A percentile compares a stretch with the other conserved stretches of the same genome.
Conservation (phyloP, 495 filamentous ascomycete genomes). For the Aspergillus heteromorphus region DNA sequence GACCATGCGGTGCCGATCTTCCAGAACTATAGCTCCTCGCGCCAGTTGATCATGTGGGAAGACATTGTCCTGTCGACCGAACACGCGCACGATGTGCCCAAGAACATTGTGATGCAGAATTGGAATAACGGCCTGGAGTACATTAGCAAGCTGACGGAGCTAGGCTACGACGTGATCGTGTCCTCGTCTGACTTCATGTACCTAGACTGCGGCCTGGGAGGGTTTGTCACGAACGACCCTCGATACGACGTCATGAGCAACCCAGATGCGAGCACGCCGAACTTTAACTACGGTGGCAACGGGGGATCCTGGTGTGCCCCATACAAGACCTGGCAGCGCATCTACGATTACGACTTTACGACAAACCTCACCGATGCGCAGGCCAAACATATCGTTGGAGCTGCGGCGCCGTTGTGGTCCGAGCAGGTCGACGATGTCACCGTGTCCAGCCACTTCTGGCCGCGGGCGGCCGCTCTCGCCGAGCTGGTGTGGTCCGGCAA, state of each 20-base stretch:
- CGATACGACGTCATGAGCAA: slow-evolving; percentile 49
- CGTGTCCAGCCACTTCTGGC: slow-evolving; percentile 47
- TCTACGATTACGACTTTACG: slow-evolving; percentile 57
- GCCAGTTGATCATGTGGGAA: slow-evolving; percentile 54
- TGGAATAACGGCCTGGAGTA: slow-evolving; percentile 51
- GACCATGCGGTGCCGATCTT: slow-evolving; percentile 52
- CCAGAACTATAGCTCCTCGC: slow-evolving; percentile 28
- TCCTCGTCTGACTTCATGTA: slow-evolving; percentile 51
- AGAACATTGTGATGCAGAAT: slow-evolving; percentile 48
- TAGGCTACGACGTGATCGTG: slow-evolving; percentile 51
- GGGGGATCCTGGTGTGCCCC: slow-evolving; percentile 55
- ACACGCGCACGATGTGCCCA: slow-evolving; percentile 42
- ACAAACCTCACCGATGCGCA: slow-evolving; percentile 40
- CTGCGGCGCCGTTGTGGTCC: slow-evolving; percentile 48
- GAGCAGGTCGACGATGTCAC: slow-evolving; percentile 52
- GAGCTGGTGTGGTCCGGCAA: slow-evolving; percentile 54
- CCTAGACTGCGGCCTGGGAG: slow-evolving; percentile 52
- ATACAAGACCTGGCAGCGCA: slow-evolving; percentile 58
- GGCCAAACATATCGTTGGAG: slow-evolving; percentile 43
- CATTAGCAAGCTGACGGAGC: slow-evolving; percentile 46
- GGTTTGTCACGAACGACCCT: slow-evolving; percentile 49
- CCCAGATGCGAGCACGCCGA: slow-evolving; percentile 34
- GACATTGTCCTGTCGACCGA: slow-evolving; percentile 41
- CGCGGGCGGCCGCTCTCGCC: slow-evolving; percentile 49
- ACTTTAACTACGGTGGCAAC: slow-evolving; percentile 49